Evolutionary conservation across 106 monocot genomes (phyloP), one percentile per base, ranked within the genome.

Genomic region (Alisma plantagoaquatica): DNA sequence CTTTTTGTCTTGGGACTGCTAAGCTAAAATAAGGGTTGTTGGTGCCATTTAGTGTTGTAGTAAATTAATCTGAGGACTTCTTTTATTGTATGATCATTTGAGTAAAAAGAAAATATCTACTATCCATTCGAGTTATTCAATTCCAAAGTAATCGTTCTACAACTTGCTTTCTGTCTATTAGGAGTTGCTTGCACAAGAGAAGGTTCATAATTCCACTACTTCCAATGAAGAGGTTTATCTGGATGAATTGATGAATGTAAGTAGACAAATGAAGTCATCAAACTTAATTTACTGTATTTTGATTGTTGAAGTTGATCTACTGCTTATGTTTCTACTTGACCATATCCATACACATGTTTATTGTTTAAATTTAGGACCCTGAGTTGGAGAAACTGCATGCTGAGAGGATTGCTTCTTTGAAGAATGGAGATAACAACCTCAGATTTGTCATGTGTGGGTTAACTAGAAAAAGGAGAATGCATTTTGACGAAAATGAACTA

Each of bases 231-330:
- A 98, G 53, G 78, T 98, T 66, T 89, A 98, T 72, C 81, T 98
- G 49, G 96, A 98, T 61, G 96, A 90, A 43, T 61, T 90, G 52
- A 64, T 98, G 82, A 85, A 98, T 76, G 96, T 98, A 65, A 81
- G 89, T 85, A 56, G 10, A 32, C 8, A 27, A n/a, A n/a, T n/a
- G n/a, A n/a, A n/a, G n/a, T n/a, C n/a, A n/a, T n/a, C n/a, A n/a
- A n/a, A n/a, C n/a, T n/a, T n/a, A n/a, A 35, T 32, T 27, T 23
- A 23, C 51, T 9, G 12, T 53, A 0, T 31, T 17, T 2, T 21
- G 51, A 19, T 38, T 26, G 18, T 25, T 29, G 17, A 29, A n/a
- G n/a, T n/a, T 11, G 20, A 59, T 0, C 18, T 23, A 21, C 17
- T n/a, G 43, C 23, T 21, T 43, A n/a, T 43, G 41, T 23, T 14